Percentiles rank a stretch among this genome's conserved stretches.
Evolutionary conservation across 495 filamentous ascomycete species (phyloP).

Genomic region (Penicillium maclennaniae): DNA sequence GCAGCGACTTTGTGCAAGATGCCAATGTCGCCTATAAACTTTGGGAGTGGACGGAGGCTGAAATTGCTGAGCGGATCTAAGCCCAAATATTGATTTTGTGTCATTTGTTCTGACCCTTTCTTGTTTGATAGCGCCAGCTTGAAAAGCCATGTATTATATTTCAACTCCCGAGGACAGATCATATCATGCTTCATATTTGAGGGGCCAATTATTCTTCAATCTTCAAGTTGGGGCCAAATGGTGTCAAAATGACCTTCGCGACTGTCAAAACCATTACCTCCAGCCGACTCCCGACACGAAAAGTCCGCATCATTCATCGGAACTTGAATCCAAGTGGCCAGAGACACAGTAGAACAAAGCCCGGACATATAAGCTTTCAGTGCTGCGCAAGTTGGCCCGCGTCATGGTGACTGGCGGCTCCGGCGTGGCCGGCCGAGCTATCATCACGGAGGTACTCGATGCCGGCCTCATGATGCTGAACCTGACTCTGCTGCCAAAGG

Average conservation of each 20-base stretch:
- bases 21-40: constrained; percentile 46
- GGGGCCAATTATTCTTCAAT: neutral
- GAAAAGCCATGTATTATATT: neutral
- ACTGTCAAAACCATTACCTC: constrained; percentile 19
- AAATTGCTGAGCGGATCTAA: constrained; percentile 33
- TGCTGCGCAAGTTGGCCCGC: neutral
- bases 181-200: neutral
- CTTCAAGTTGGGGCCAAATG: constrained; percentile 11
- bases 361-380: constrained; percentile 31
- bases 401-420: no score
- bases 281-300: constrained; percentile 36
- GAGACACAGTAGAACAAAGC: constrained; percentile 11
- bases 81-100: neutral
- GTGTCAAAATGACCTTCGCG: constrained; percentile 21
- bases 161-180: neutral
- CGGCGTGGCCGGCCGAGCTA: no score
- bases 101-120: neutral
- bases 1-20: constrained; percentile 40
- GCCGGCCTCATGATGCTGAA: no score
- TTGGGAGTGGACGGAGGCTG: constrained; percentile 62
- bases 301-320: no score
- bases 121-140: neutral
- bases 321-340: no score
- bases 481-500: no score
- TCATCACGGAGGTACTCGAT: no score